phyloP scores from a whole-genome alignment of 1,284 basidiomycete species.

The Amylostereum areolatum region DNA sequence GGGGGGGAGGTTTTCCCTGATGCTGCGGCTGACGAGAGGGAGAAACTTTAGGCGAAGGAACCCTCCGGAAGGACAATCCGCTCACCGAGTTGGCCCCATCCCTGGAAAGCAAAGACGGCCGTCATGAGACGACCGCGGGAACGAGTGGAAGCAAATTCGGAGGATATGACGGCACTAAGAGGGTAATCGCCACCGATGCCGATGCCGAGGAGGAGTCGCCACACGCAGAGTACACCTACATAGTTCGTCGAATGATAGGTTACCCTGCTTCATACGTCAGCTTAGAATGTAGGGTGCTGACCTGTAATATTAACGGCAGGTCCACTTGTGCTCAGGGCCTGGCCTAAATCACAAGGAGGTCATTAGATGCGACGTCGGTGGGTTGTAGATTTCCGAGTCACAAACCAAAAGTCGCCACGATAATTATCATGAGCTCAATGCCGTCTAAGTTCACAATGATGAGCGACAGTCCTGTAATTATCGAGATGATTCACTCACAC shows the following conservation, averaged over 20 bases:
- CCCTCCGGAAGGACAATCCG: conserved; percentile 10
- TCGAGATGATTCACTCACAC: conserved; percentile 37
- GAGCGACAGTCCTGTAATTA: conserved; percentile 11
- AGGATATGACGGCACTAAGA: conserved; percentile 58
- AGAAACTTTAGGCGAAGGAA: conserved; percentile 12
- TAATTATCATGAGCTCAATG: conserved; percentile 67
- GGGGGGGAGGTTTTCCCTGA: too few relatives aligned
- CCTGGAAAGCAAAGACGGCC: conserved; percentile 63
- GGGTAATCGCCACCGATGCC: conserved; percentile 75
- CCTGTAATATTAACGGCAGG: conserved; percentile 62
- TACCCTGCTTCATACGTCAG: conserved; percentile 43
- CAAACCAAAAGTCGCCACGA: conserved; percentile 48
- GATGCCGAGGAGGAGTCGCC: conserved; percentile 43
- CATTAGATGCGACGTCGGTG: too few relatives aligned
- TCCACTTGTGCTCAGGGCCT: conserved; percentile 52
- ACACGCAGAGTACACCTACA: background rate
- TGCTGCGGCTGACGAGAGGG: conserved; percentile 41
- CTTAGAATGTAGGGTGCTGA: too few relatives aligned
- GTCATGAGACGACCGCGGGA: conserved; percentile 72
- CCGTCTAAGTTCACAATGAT: conserved; percentile 46
- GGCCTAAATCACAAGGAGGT: conserved; percentile 16
- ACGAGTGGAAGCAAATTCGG: conserved; percentile 72
- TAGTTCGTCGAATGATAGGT: conserved; percentile 56
- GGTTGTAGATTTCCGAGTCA: too few relatives aligned
- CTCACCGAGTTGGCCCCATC: conserved; percentile 65